These are phyloP conservation scores for Stachybotrys chartarum DNA, from an alignment of 2,329 filamentous ascomycete genomes.

Conservation along the genomic window DNA sequence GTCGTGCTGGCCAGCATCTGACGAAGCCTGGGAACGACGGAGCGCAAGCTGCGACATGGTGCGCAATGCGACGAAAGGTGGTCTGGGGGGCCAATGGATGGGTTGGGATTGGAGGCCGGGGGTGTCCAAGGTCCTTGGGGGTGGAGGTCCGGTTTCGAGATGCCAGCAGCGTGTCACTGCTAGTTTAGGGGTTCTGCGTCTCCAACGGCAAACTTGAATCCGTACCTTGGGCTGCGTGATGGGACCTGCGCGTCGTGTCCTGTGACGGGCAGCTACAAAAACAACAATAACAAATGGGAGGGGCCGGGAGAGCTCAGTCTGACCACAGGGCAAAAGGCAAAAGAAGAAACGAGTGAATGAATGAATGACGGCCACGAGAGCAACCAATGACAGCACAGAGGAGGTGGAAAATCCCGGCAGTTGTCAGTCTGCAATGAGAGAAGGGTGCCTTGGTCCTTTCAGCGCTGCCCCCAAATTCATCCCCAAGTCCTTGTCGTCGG, in stretches of 20 bases:
- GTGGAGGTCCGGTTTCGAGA: conserved; percentile 25
- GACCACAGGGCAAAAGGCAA: too few relatives aligned
- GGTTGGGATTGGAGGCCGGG: neutral
- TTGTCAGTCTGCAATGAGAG: too few relatives aligned
- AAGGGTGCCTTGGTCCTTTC: too few relatives aligned
- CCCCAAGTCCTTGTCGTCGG: too few relatives aligned
- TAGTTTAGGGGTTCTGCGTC: conserved; percentile 1
- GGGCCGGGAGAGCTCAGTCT: too few relatives aligned
- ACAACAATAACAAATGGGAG: too few relatives aligned
- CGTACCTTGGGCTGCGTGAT: neutral
- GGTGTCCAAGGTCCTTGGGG: conserved; percentile 16
- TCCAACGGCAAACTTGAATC: neutral
- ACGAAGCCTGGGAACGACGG: conserved; percentile 30
- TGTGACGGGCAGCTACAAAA: neutral
- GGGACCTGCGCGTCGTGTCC: neutral
- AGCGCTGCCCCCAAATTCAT: too few relatives aligned
- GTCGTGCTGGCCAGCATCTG: neutral
- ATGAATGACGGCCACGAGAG: too few relatives aligned
- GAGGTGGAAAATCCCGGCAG: too few relatives aligned
- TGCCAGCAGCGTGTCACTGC: conserved; percentile 33
- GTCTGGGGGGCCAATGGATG: neutral
- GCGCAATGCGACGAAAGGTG: conserved; percentile 26
- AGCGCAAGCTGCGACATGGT: conserved; percentile 48
- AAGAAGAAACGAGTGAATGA: too few relatives aligned
- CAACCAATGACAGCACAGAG: too few relatives aligned